phyloP scores from a whole-genome alignment of 176 grass and related monocot genomes.

The Leersia perrieri region DNA sequence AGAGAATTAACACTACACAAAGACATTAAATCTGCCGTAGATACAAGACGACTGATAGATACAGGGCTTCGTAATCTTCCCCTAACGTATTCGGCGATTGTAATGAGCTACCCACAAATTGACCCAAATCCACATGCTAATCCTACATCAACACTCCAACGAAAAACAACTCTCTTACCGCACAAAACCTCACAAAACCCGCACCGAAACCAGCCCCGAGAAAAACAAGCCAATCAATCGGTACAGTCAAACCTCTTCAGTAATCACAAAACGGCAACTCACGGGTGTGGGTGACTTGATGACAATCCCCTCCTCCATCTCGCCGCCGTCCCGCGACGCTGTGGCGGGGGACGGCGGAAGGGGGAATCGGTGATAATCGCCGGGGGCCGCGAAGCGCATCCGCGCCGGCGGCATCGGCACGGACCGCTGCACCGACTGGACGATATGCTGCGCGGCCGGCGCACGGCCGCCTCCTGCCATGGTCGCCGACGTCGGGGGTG shows the following conservation, averaged over 20 bases:
- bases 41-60: background rate
- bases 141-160: background rate
- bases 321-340: background rate
- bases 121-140: background rate
- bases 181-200: conserved; percentile 24
- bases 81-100: background rate
- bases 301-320: conserved; percentile 55
- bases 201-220: background rate
- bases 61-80: conserved; percentile 4
- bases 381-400: conserved; percentile 36
- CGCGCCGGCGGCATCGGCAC: background rate
- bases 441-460: conserved; percentile 46
- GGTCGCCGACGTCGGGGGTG: background rate
- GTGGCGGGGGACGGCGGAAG: background rate
- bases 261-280: conserved; percentile 40
- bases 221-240: conserved; percentile 16
- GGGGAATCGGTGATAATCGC: conserved; percentile 56
- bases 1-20: background rate
- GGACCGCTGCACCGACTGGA: conserved; percentile 49
- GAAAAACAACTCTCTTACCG: background rate
- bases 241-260: background rate
- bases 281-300: conserved; percentile 55
- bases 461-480: conserved; percentile 56
- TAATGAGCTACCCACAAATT: background rate
- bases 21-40: background rate